Conservation (phyloP, 1,284 basidiomycete genomes). For the Takashimella koratensis region DNA sequence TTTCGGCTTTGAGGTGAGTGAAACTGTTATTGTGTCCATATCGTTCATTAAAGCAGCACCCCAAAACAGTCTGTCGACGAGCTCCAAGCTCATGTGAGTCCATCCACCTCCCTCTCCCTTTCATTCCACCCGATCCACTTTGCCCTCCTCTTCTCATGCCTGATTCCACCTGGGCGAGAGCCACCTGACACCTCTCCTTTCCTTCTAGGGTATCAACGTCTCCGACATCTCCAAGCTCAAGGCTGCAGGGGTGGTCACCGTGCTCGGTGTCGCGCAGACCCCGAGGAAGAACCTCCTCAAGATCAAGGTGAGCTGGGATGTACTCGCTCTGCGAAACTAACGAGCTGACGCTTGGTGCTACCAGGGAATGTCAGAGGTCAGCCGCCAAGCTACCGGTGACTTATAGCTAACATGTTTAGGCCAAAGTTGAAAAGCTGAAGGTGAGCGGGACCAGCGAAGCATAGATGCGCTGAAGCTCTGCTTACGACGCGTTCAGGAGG, state of each 20-base stretch:
- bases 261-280: slow-evolving; percentile 58
- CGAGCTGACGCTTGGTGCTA: slow-evolving; percentile 56
- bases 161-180: not conserved
- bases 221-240: slow-evolving; percentile 92
- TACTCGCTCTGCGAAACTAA: slow-evolving; percentile 7
- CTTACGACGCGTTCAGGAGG: slow-evolving; percentile 75
- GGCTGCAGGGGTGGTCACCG: slow-evolving; percentile 54
- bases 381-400: no score
- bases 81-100: slow-evolving; percentile 75
- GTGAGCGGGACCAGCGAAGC: slow-evolving; percentile 52
- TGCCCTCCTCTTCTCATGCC: not conserved
- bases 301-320: slow-evolving; percentile 64
- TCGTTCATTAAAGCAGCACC: not conserved
- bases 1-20: slow-evolving; percentile 20
- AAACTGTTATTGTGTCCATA: no score
- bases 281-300: slow-evolving; percentile 81
- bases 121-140: not conserved
- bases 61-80: slow-evolving; percentile 76
- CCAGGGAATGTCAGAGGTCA: not conserved
- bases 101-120: slow-evolving; percentile 3
- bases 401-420: slow-evolving; percentile 46
- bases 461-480: not conserved
- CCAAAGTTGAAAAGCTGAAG: slow-evolving; percentile 95
- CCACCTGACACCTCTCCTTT: not conserved
- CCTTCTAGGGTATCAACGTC: slow-evolving; percentile 77